phyloP scores from a whole-genome alignment of 2,329 filamentous ascomycete species.

The Colletotrichum acutatum region DNA sequence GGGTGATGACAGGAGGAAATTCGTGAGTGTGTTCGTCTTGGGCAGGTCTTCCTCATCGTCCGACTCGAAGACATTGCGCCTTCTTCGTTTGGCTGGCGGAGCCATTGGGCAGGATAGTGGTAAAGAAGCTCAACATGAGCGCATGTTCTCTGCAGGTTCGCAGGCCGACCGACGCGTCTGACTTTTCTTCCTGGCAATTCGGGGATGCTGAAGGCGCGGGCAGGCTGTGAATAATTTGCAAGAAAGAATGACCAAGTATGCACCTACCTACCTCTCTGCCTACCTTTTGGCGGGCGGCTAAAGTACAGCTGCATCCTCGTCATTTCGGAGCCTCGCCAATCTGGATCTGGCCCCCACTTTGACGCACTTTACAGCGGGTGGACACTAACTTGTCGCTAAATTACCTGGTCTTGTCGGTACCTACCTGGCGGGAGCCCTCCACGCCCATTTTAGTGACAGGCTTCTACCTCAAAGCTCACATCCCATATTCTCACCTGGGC shows the following conservation, averaged over 20 bases:
- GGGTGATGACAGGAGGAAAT: constrained; percentile 66
- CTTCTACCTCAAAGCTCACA: no score
- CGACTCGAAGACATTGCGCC: constrained; percentile 64
- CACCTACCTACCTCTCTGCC: neutral
- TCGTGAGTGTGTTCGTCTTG: constrained; percentile 59
- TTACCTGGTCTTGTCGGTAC: neutral
- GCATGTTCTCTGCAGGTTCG: constrained; percentile 17
- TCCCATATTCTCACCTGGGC: no score
- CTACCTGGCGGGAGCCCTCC: neutral
- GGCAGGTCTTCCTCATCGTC: constrained; percentile 60
- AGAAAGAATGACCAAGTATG: neutral
- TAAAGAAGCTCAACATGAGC: constrained; percentile 26
- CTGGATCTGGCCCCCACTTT: constrained; percentile 23
- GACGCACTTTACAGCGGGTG: constrained; percentile 9
- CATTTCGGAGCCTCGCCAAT: constrained; percentile 21
- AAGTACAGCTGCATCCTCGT: constrained; percentile 27
- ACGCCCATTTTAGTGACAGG: accelerated
- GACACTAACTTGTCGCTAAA: constrained; percentile 20
- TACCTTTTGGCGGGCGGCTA: neutral
- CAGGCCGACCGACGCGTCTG: neutral
- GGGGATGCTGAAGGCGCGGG: neutral
- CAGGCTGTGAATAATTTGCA: neutral
- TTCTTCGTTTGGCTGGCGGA: constrained; percentile 68
- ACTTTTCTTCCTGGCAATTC: constrained; percentile 1
- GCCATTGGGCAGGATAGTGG: constrained; percentile 55